phyloP scores from a whole-genome alignment of 176 grass and related monocot species.

The Bothriochloa decipiens region DNA sequence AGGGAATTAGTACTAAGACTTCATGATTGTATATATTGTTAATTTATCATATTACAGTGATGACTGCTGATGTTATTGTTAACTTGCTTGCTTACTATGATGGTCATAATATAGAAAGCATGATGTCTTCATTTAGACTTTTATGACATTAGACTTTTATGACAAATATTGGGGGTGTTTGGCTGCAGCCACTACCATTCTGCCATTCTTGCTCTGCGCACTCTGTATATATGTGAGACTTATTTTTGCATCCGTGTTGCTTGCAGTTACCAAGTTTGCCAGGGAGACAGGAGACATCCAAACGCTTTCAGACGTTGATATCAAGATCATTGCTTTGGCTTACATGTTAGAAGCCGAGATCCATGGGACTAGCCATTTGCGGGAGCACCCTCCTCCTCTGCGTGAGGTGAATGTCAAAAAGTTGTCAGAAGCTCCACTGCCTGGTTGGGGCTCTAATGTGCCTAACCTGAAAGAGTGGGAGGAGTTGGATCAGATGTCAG shows the following conservation, averaged over 20 bases:
- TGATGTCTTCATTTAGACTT: neutral
- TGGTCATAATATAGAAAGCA: neutral
- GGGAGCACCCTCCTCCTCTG: constrained; percentile 74
- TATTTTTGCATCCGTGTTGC: neutral
- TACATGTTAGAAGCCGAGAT: constrained; percentile 94
- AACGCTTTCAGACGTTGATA: constrained; percentile 93
- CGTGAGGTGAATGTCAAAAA: constrained; percentile 72
- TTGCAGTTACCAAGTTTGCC: constrained; percentile 84
- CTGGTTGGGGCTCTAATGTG: constrained; percentile 90
- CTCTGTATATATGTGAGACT: neutral
- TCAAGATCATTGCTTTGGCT: constrained; percentile 88
- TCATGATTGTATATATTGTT: neutral
- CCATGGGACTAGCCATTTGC: constrained; percentile 79
- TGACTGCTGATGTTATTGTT: neutral
- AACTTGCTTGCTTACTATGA: neutral
- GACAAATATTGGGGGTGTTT: neutral
- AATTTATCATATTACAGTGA: neutral
- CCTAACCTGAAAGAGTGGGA: constrained; percentile 87
- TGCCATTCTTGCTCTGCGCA: neutral
- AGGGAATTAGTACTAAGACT: neutral
- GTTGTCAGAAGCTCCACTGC: constrained; percentile 59
- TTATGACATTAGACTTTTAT: neutral
- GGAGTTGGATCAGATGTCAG: constrained; percentile 71
- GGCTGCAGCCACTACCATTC: neutral
- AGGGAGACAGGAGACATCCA: constrained; percentile 95